phyloP scores from a whole-genome alignment of 495 filamentous ascomycete genomes.

The Antarctomyces pellizariae region DNA sequence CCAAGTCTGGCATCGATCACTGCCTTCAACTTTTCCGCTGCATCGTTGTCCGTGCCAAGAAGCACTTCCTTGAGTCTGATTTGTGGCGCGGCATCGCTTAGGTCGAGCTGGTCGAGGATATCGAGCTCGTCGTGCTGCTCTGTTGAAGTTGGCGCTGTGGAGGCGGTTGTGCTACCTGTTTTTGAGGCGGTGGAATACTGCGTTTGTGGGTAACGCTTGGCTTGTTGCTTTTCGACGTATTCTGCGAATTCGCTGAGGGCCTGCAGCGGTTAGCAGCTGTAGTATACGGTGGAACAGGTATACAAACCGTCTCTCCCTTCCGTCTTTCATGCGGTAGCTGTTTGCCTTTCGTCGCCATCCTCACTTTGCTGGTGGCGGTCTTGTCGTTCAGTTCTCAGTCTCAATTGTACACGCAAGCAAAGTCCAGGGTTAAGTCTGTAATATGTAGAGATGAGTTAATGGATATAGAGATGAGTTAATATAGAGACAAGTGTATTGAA shows the following conservation, averaged over 20 bases:
- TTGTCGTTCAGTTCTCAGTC: no score
- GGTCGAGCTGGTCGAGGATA: conserved; percentile 67
- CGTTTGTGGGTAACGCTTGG: conserved; percentile 31
- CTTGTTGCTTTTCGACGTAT: conserved; percentile 88
- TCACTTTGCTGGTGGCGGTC: conserved; percentile 6
- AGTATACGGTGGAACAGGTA: conserved; percentile 1
- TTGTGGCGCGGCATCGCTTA: conserved; percentile 49
- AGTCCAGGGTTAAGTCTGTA: no score
- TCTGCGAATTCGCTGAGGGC: conserved; percentile 94
- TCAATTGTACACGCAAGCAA: no score
- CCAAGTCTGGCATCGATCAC: conserved; percentile 41
- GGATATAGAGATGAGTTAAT: no score
- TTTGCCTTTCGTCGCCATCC: conserved; percentile 33
- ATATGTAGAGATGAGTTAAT: no score
- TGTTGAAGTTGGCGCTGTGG: conserved; percentile 13
- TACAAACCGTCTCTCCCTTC: conserved; percentile 58
- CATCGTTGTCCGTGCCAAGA: conserved; percentile 35
- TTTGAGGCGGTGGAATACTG: conserved; percentile 16
- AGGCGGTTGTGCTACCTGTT: conserved; percentile 14
- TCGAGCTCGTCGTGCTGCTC: conserved; percentile 81
- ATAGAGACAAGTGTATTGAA: no score
- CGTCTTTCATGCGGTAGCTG: conserved; percentile 51
- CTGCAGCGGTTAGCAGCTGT: conserved; percentile 18
- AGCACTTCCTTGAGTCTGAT: conserved; percentile 56
- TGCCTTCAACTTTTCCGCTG: conserved; percentile 32